A percentile compares a stretch with the other conserved stretches of the same genome.
These are phyloP conservation scores for Iberis pinnata DNA, from an alignment of 345 rosid species.

Conservation along the genomic window DNA sequence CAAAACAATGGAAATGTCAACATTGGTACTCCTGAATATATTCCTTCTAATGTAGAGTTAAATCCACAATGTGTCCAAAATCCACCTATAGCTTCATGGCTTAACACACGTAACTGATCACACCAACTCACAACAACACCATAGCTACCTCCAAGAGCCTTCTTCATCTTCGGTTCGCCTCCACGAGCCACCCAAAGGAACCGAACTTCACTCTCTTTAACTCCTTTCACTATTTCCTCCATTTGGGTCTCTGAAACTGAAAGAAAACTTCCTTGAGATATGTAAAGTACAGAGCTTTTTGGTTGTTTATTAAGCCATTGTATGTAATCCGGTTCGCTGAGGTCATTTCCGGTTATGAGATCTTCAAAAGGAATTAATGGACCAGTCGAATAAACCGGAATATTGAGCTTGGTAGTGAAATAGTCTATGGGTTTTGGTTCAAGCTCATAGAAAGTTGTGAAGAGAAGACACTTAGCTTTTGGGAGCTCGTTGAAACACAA, in stretches of 20 bases:
- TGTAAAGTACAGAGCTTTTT: constrained; percentile 34
- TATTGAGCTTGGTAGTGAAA: constrained; percentile 14
- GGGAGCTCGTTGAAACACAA: constrained; percentile 26
- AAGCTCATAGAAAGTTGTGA: constrained; percentile 43
- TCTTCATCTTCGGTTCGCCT: not conserved
- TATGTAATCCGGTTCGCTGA: constrained; percentile 1
- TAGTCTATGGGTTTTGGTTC: constrained; percentile 37
- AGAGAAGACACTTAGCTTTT: constrained; percentile 45
- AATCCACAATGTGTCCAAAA: constrained; percentile 69
- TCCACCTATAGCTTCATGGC: constrained; percentile 46
- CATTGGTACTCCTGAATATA: constrained; percentile 42
- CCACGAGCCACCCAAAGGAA: constrained; percentile 46
- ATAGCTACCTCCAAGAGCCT: constrained; percentile 12
- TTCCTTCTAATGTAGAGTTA: constrained; percentile 52
- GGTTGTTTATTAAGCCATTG: constrained; percentile 41
- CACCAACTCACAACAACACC: constrained; percentile 45
- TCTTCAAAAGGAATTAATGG: constrained; percentile 38
- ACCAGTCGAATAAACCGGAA: constrained; percentile 35
- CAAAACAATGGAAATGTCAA: constrained; percentile 40
- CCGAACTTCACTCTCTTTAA: constrained; percentile 28
- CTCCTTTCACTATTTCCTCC: constrained; percentile 37
- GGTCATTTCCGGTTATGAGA: not conserved
- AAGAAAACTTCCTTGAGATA: constrained; percentile 41
- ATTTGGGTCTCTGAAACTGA: constrained; percentile 30
- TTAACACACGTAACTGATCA: constrained; percentile 46